phyloP scores from a whole-genome alignment of 257 asterid species.

The Plantago elongata region DNA sequence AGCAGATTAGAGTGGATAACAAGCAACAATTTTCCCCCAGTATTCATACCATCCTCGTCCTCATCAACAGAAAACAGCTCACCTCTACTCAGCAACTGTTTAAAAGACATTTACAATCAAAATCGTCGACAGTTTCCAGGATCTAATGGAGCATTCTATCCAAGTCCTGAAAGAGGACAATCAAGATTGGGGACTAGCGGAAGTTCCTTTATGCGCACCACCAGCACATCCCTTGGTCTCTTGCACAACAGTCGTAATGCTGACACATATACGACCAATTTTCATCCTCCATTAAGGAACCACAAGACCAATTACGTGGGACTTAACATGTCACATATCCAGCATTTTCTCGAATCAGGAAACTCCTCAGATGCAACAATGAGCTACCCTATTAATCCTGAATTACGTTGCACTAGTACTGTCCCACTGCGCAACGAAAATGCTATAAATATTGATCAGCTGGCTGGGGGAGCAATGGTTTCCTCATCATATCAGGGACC shows the following conservation, averaged over 20 bases:
- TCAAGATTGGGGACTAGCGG: conserved; percentile 18
- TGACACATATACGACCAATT: background rate
- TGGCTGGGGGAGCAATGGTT: conserved; percentile 6
- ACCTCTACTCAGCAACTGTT: conserved; percentile 12
- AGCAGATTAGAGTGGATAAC: conserved; percentile 7
- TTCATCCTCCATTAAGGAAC: background rate
- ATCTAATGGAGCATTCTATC: background rate
- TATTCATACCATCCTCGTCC: background rate
- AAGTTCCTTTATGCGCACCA: conserved; percentile 11
- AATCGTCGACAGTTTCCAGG: conserved; percentile 7
- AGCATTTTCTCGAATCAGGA: conserved; percentile 6
- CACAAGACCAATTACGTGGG: conserved; percentile 19
- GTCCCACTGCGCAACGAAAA: background rate
- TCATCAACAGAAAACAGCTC: conserved; percentile 4
- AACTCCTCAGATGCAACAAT: background rate
- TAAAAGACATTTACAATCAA: background rate
- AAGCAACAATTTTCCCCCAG: conserved; percentile 15
- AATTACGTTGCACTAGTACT: background rate
- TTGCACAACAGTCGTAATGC: conserved; percentile 4
- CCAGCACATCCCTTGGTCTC: background rate
- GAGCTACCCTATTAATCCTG: background rate
- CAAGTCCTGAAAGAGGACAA: conserved; percentile 11
- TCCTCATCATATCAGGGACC: background rate
- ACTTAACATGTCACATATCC: conserved; percentile 15
- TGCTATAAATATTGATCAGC: conserved; percentile 7